A percentile compares a stretch with the other conserved stretches of the same genome.
phyloP scores from a whole-genome alignment of 768 basidiomycete genomes.

The Psilocybe tampanensis region DNA sequence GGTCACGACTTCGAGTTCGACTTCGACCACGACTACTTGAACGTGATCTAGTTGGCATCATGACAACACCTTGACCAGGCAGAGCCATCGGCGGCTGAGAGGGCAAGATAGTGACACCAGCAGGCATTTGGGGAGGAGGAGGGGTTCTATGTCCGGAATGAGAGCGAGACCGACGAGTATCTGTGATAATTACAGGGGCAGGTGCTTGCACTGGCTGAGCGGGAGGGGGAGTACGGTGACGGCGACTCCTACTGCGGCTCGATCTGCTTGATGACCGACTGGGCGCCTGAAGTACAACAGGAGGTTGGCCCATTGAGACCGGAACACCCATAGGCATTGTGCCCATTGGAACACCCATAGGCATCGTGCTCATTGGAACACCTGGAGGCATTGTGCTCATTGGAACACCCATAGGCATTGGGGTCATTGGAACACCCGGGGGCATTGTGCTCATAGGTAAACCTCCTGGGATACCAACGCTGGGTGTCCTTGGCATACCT shows the following conservation, averaged over 20 bases:
- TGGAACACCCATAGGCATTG: not conserved
- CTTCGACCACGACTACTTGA: constrained; percentile 12
- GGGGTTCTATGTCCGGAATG: constrained; percentile 12
- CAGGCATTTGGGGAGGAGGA: constrained; percentile 8
- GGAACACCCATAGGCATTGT: constrained; percentile 11
- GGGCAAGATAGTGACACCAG: constrained; percentile 18
- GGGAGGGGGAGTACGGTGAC: constrained; percentile 10
- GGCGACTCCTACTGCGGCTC: constrained; percentile 12
- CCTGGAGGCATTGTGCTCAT: constrained; percentile 11
- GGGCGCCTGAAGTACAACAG: constrained; percentile 18
- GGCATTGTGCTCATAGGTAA: constrained; percentile 10
- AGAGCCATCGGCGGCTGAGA: constrained; percentile 8
- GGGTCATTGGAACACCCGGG: constrained; percentile 15
- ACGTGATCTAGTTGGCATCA: constrained; percentile 9
- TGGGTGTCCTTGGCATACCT: constrained; percentile 7
- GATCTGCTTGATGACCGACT: constrained; percentile 19
- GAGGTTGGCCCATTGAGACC: constrained; percentile 7
- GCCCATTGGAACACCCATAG: constrained; percentile 6
- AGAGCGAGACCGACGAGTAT: constrained; percentile 22
- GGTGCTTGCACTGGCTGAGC: constrained; percentile 13
- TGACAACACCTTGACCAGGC: constrained; percentile 13
- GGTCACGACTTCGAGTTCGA: constrained; percentile 11
- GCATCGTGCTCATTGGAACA: constrained; percentile 15
- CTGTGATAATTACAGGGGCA: constrained; percentile 23
- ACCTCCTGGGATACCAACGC: constrained; percentile 6